These are phyloP conservation scores for Xylariaceae sp. DNA, from an alignment of 2,329 filamentous ascomycete genomes.

Conservation along the genomic window DNA sequence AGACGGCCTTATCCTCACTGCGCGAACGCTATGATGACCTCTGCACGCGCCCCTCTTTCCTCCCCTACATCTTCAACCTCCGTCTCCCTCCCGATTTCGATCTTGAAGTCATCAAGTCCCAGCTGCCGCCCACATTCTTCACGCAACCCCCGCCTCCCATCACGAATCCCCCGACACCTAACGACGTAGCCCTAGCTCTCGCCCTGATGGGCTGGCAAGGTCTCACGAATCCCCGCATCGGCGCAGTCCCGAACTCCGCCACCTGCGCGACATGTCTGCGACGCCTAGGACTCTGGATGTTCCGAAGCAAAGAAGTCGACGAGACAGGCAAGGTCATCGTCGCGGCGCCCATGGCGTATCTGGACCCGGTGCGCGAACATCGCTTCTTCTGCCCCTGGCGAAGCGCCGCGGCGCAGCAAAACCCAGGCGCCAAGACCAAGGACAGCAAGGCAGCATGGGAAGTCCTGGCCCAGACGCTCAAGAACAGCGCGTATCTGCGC, in stretches of 20 bases:
- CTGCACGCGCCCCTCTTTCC: constrained; percentile 46
- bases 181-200: constrained; percentile 60
- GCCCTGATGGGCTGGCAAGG: constrained; percentile 74
- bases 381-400: constrained; percentile 82
- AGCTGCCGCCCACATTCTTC: constrained; percentile 54
- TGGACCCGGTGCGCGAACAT: constrained; percentile 68
- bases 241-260: constrained; percentile 65
- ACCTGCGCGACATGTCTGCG: constrained; percentile 83
- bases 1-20: constrained; percentile 52
- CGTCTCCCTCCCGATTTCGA: constrained; percentile 50
- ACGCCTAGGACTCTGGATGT: constrained; percentile 89
- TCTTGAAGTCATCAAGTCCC: constrained; percentile 44
- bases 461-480: constrained; percentile 48
- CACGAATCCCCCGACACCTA: constrained; percentile 37
- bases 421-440: constrained; percentile 36
- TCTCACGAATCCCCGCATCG: constrained; percentile 47
- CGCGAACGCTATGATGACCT: constrained; percentile 62
- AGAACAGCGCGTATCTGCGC: constrained; percentile 54
- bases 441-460: constrained; percentile 49
- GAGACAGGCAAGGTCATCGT: constrained; percentile 46
- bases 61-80: constrained; percentile 59
- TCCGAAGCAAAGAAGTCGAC: constrained; percentile 67
- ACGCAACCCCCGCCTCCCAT: constrained; percentile 36
- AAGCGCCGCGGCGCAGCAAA: constrained; percentile 57
- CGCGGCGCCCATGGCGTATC: constrained; percentile 57